Base-by-base conservation (phyloP, 106 monocot species). In the Acanthochlamys bracteata region DNA sequence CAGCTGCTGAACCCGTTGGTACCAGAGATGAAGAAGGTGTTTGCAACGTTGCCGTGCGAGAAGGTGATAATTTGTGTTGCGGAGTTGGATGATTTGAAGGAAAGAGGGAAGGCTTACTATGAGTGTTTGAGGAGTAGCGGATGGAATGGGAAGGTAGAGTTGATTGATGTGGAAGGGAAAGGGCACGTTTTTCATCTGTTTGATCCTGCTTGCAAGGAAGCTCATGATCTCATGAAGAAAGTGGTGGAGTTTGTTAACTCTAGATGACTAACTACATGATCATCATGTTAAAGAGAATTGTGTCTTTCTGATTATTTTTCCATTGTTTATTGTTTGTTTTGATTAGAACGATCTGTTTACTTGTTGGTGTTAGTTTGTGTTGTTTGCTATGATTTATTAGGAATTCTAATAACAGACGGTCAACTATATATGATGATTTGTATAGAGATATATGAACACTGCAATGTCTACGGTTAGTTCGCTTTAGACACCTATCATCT, bases 131-230 rank as follows among this genome's bases (percentile, higher is more conserved):
- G 25, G 57, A 25, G 14, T 20, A 58, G 57, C 25, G 57, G 57
- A 25, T 58, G 20, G 20, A 23, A 58, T 4, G 57, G 57, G 21
- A 21, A 58, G 57, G 24, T 58, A 25, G 57, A 58, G 57, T 9
- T 58, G 21, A 9, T 58, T 20, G 57, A 58, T 20, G 9, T 25
- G 7, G 6, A 22, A 10, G 24, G 57, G 53, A 19, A 54, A n/a
- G 19, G n/a, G 16, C 53, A 54, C 19, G 53, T 54, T n/a, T 54
- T 54, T n/a, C 53, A 54, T 54, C 53, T 54, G 16, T 54, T 54
- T 54, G 6, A 17, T 8, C 53, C 57, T 58, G 23, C 7, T 10
- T 14, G 57, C 21, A 25, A 20, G 14, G 21, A 58, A 7, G 57
- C 57, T 23, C 8, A 20, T 22, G 57, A 14, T 10, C 22, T 58